phyloP scores from a whole-genome alignment of 495 filamentous ascomycete species.

The Pyrenula massariospora region DNA sequence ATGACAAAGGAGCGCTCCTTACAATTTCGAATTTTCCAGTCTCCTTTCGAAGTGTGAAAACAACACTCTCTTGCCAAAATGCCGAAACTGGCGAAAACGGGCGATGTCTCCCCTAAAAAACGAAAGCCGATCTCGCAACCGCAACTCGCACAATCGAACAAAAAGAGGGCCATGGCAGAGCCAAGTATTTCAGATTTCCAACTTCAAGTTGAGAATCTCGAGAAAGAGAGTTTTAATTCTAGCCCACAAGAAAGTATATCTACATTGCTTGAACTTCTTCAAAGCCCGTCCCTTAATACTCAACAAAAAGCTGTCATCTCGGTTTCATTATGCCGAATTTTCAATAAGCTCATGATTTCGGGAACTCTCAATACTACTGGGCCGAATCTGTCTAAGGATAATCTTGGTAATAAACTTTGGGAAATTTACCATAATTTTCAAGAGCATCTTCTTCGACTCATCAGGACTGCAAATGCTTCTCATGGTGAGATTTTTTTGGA shows the following conservation, averaged over 20 bases:
- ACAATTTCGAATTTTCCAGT: too few relatives aligned
- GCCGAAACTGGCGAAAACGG: too few relatives aligned
- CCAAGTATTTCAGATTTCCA: too few relatives aligned
- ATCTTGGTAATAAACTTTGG: not conserved
- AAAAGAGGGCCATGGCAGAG: too few relatives aligned
- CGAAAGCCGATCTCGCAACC: too few relatives aligned
- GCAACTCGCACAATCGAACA: too few relatives aligned
- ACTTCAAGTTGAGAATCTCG: not conserved
- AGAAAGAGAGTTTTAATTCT: not conserved
- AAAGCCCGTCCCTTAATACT: not conserved
- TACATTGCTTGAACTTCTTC: not conserved
- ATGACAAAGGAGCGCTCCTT: too few relatives aligned
- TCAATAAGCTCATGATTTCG: not conserved
- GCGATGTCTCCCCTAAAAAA: too few relatives aligned
- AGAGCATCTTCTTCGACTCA: not conserved
- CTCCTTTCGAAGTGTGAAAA: too few relatives aligned
- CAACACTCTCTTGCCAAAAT: too few relatives aligned
- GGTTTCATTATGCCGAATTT: not conserved
- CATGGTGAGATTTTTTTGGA: not conserved
- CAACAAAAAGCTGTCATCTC: not conserved
- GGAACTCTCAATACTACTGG: not conserved
- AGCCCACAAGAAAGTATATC: not conserved
- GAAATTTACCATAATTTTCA: not conserved
- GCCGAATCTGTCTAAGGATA: not conserved
- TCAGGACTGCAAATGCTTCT: not conserved